Conservation (phyloP, 106 monocot species). For the Amphibolis antarctica region DNA sequence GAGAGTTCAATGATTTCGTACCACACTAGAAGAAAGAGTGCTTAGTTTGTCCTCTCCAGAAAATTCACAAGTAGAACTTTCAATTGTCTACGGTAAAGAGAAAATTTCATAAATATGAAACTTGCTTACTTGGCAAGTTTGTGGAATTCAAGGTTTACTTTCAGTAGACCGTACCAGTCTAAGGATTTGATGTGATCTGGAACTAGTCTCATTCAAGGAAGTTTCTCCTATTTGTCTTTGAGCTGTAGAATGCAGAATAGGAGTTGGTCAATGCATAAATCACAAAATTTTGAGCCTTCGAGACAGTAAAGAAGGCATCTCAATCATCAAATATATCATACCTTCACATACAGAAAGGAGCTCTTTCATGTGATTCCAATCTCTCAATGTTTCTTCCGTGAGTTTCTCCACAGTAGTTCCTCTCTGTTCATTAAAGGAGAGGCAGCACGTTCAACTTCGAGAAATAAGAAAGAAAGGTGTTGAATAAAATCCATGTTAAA, state of each 20-base stretch:
- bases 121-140: background rate
- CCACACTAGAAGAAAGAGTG: constrained; percentile 77
- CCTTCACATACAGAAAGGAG: constrained; percentile 85
- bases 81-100: constrained; percentile 59
- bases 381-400: constrained; percentile 51
- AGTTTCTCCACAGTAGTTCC: constrained; percentile 63
- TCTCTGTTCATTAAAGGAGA: constrained; percentile 29
- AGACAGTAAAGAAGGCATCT: background rate
- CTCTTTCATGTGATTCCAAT: constrained; percentile 49
- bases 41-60: constrained; percentile 63
- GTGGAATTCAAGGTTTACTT: too few relatives aligned
- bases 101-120: background rate
- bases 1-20: constrained; percentile 16
- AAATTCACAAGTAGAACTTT: constrained; percentile 90
- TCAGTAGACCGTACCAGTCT: constrained; percentile 40
- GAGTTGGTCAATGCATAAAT: too few relatives aligned
- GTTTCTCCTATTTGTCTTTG: constrained; percentile 94
- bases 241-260: constrained; percentile 32
- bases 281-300: background rate
- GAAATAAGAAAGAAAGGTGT: background rate
- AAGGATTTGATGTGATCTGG: constrained; percentile 97
- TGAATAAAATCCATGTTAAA: background rate
- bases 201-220: constrained; percentile 84
- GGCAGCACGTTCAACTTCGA: background rate
- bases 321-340: constrained; percentile 7